Evolutionary conservation across 352 stramenopile genomes (phyloP).

Genomic region (Globisporangium cederbergense): DNA sequence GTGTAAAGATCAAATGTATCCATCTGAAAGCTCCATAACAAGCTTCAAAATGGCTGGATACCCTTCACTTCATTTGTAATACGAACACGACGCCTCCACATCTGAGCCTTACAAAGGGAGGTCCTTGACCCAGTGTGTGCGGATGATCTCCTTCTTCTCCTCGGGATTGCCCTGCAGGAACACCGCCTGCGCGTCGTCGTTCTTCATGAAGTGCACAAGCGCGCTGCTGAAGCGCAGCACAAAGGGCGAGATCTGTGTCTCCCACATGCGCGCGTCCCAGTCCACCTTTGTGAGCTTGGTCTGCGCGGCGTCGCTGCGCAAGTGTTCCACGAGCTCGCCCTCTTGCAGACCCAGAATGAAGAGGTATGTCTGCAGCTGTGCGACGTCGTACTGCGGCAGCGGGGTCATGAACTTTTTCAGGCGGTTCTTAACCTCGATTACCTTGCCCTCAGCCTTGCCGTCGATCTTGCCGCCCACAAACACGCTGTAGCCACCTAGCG

Average conservation of each 20-base stretch:
- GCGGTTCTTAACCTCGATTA: constrained; percentile 87
- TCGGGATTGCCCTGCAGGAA: constrained; percentile 40
- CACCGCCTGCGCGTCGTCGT: constrained; percentile 43
- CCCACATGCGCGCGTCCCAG: constrained; percentile 69
- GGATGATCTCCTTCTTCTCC: constrained; percentile 72
- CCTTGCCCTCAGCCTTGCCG: constrained; percentile 64
- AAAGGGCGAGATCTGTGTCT: constrained; percentile 58
- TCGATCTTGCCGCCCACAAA: constrained; percentile 85
- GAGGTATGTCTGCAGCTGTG: constrained; percentile 83
- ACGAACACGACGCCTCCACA: not conserved
- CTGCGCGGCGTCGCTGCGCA: constrained; percentile 47
- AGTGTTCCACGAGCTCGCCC: constrained; percentile 79
- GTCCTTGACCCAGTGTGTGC: constrained; percentile 55
- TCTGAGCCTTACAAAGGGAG: not conserved
- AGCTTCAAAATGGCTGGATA: not conserved
- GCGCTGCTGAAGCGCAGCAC: constrained; percentile 66
- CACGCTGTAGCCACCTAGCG: constrained; percentile 44
- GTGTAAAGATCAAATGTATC: not conserved
- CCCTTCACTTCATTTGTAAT: not conserved
- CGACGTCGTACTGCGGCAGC: constrained; percentile 76
- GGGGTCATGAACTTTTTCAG: constrained; percentile 65
- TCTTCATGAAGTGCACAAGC: constrained; percentile 73
- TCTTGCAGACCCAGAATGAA: constrained; percentile 66
- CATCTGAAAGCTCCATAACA: constrained; percentile 1
- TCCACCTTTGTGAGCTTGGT: constrained; percentile 70